Evolutionary conservation across 345 rosid species (phyloP), one percentile per base, ranked within the genome.

Genomic region (Sisymbrium altissimum): DNA sequence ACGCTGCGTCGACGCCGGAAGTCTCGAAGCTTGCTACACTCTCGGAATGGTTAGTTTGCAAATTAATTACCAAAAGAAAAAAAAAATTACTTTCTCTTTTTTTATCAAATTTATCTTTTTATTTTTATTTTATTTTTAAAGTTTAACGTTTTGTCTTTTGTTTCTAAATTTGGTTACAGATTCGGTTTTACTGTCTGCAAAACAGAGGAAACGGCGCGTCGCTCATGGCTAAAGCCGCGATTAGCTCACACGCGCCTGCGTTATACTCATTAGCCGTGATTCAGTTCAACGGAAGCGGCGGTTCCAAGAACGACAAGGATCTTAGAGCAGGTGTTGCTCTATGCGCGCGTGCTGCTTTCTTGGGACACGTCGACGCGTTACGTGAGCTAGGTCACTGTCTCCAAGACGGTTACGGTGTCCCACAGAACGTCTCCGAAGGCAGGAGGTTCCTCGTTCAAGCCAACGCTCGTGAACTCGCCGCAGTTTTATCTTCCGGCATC

Each of bases 361-460:
- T 92, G 0, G 97, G 97, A 44, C 96, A 92, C 69, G 85, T 95
- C 38, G 99, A 95, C 27, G 99, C 99, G 9, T 79, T 88, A 0
- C 97, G 99, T 2, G 97, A 95, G 87, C 91, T 95, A 3, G 99
- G 99, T 49, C 99, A 95, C 89, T 95, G 99, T 65, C 87, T 95
- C 4, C 96, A 90, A 52, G 99, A 95, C 45, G 99, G 99, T 30
- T 95, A 95, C 52, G 99, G 99, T n/a, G 96, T 95, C 43, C 87
- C 90, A 1, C 95, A 85, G 70, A 90, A 89, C 81, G 74, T 91
- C 17, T 79, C 84, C 17, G 96, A 95, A 63, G 99, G 97, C 3
- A 88, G 99, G 1, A 85, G 96, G n/a, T 86, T 91, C 50, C 87
- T 95, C 1, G 91, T 95, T 49, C 97, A 95, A 76, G 99, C 99